These are phyloP conservation scores for Hypoxylon subgilvum DNA, from an alignment of 495 filamentous ascomycete genomes.

Conservation along the genomic window DNA sequence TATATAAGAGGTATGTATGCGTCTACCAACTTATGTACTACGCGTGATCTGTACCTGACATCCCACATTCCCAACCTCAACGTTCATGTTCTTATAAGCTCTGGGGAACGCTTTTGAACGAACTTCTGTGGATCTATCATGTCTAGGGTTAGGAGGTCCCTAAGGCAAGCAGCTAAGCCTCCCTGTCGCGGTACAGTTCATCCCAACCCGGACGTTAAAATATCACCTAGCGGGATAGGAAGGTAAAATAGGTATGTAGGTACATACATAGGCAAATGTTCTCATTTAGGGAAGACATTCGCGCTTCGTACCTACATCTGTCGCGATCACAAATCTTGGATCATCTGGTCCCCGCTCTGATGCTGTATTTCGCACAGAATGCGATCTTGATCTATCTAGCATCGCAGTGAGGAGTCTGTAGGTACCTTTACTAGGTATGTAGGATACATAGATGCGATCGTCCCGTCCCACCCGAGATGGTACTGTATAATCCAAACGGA, in stretches of 20 bases:
- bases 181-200: conserved; percentile 3
- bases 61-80: conserved; percentile 15
- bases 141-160: no score
- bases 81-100: not conserved
- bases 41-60: conserved; percentile 27
- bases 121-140: conserved; percentile 25
- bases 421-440: conserved; percentile 1
- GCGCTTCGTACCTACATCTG: conserved; percentile 7
- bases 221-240: conserved; percentile 28
- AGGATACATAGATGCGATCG: not conserved
- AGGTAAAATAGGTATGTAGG: conserved; percentile 2
- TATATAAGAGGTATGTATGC: not conserved
- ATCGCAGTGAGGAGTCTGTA: conserved; percentile 19
- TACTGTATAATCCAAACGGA: not conserved
- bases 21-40: conserved; percentile 8
- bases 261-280: not conserved
- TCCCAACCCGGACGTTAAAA: conserved; percentile 26
- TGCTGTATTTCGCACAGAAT: conserved; percentile 28
- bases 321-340: conserved; percentile 19
- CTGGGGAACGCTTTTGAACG: conserved; percentile 6
- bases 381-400: conserved; percentile 39
- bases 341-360: conserved; percentile 31
- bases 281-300: not conserved
- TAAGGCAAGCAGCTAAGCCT: no score
- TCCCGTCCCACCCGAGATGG: conserved; percentile 11